Base-by-base conservation (phyloP, 2,329 filamentous ascomycete species). In the Fusarium robinianum region DNA sequence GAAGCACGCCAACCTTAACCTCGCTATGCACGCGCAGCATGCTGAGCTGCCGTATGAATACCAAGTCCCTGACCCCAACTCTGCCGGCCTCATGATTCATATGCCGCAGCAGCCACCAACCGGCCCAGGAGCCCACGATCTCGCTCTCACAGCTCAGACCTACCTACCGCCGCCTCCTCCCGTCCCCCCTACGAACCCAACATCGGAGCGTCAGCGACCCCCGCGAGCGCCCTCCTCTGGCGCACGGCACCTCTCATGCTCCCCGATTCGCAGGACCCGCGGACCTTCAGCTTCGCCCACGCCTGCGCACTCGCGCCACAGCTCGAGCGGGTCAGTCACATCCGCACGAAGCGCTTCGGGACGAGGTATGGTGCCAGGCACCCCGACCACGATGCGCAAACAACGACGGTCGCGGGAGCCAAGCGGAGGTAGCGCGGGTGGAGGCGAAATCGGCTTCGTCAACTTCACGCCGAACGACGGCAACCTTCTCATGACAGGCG, bases 401-500 rank as follows among this genome's bases (percentile, higher is more conserved):
- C 64, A 67, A 53, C 63, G 69, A 7, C 60, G 69, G 12, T 70
- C 69, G 6, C 63, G 70, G 22, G 65, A 70, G 39, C 55, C 62
- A 8, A 67, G 67, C 44, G 62, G 62, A 11, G 49, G 58, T 19
- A 63, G 55, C 63, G 43, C 38, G 38, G 40, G 58, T 8, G 58
- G 64, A 6, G 54, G 63, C 3, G 61, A 61, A 3, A 72, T 80
- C 7, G 79, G 80, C 8, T 97, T 97, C 63, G 88, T 96, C 53
- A 97, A 97, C 68, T 96, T 88, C 69, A 96, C 91, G 1, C 85
- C 90, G 1, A 75, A 78, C 35, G 91, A 99, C 67, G 85, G 84
- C 60, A 74, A 79, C 10, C 81, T 87, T 63, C 84, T 99, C 29
- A 81, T 99, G 68, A 89, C 82, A 6, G 92, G 91, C 5, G 94